Evolutionary conservation across 306 rosid species (phyloP).

Genomic region (cucumber (Cucumis sativus)): Cucumber_9930_V3 NC_026657.2:19583501-19584000

Average conservation of each 20-base stretch:
- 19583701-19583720: too few species aligned
- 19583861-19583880: constrained; percentile 91
- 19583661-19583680: too few species aligned
- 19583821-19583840: too few species aligned
- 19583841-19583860: background rate
- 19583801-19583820: too few species aligned
- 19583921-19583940: constrained; percentile 64
- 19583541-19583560: constrained; percentile 30
- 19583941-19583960: constrained; percentile 92
- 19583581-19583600: background rate
- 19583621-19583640: too few species aligned
- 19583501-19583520: constrained; percentile 76
- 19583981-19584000: constrained; percentile 72
- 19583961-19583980: constrained; percentile 87
- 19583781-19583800: too few species aligned
- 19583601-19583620: too few species aligned
- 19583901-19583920: constrained; percentile 36
- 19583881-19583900: constrained; percentile 84
- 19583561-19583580: background rate
- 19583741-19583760: too few species aligned
- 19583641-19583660: too few species aligned
- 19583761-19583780: too few species aligned
- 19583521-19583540: constrained; percentile 90
- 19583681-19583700: too few species aligned
- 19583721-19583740: too few species aligned